Percentiles rank a stretch among this genome's conserved stretches.
Conservation (phyloP, 2,329 filamentous ascomycete species). For the Pleomassaria siparia region DNA sequence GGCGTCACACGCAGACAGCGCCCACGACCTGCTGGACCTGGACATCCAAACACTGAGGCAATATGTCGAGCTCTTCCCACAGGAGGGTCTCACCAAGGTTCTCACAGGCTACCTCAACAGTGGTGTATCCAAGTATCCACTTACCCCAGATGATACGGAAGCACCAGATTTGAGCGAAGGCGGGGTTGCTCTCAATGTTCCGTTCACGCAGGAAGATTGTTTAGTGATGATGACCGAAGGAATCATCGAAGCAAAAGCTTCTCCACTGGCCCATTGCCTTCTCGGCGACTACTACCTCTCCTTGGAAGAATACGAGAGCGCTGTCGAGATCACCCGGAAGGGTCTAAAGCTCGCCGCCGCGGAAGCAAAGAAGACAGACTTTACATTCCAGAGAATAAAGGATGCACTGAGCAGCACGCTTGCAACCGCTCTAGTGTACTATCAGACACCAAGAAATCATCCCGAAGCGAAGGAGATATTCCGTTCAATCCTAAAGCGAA, state of each 20-base stretch:
- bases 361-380: constrained; percentile 67
- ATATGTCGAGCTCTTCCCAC: constrained; percentile 82
- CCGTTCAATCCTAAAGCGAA: constrained; percentile 74
- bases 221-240: constrained; percentile 73
- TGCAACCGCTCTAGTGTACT: constrained; percentile 84
- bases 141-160: constrained; percentile 41
- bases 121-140: constrained; percentile 78
- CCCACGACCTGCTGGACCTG: constrained; percentile 59
- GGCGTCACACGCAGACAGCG: constrained; percentile 40
- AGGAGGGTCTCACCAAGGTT: constrained; percentile 78
- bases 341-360: constrained; percentile 63
- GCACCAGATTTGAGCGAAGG: constrained; percentile 50
- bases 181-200: constrained; percentile 49
- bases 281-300: constrained; percentile 81
- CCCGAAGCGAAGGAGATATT: constrained; percentile 86
- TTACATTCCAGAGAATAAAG: constrained; percentile 48
- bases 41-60: constrained; percentile 76
- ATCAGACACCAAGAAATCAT: constrained; percentile 88
- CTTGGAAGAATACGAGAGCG: constrained; percentile 81
- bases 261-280: constrained; percentile 79
- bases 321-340: constrained; percentile 76
- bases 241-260: constrained; percentile 57
- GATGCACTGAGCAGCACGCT: constrained; percentile 77
- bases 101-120: constrained; percentile 81
- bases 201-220: constrained; percentile 73